phyloP scores from a whole-genome alignment of 139 green algal genomes.

The Tetradesmus obliquus region DNA sequence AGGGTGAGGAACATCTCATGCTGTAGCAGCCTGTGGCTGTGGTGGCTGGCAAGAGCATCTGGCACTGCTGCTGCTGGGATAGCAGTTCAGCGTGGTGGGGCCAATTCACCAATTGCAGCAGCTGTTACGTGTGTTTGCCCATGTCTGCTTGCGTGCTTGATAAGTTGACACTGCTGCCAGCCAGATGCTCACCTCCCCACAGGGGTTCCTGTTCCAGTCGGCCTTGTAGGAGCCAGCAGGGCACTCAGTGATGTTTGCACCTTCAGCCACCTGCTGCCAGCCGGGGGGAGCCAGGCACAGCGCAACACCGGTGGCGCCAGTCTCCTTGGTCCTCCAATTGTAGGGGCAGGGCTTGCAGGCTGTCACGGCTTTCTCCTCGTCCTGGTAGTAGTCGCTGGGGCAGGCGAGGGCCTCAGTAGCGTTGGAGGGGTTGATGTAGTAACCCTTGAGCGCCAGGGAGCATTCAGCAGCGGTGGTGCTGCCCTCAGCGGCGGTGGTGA shows the following conservation, averaged over 20 bases:
- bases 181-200: background rate
- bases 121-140: background rate
- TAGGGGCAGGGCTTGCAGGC: background rate
- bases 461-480: background rate
- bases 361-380: background rate
- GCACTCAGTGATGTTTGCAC: background rate
- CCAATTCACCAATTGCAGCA: background rate
- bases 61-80: no score
- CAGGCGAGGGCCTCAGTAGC: background rate
- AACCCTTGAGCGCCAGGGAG: background rate
- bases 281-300: background rate
- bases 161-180: background rate
- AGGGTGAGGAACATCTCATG: no score
- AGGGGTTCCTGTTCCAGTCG: conserved; percentile 3
- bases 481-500: background rate
- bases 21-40: no score
- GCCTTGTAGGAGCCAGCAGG: background rate
- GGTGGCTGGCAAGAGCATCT: no score
- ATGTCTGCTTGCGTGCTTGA: background rate
- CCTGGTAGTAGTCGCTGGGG: background rate
- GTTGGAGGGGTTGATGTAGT: background rate
- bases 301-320: background rate
- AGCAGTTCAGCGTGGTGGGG: no score
- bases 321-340: background rate
- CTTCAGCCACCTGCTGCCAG: background rate